These are phyloP conservation scores for Stagonosporopsis cucurbitacearum DNA, from an alignment of 2,329 filamentous ascomycete genomes.

Conservation along the genomic window DNA sequence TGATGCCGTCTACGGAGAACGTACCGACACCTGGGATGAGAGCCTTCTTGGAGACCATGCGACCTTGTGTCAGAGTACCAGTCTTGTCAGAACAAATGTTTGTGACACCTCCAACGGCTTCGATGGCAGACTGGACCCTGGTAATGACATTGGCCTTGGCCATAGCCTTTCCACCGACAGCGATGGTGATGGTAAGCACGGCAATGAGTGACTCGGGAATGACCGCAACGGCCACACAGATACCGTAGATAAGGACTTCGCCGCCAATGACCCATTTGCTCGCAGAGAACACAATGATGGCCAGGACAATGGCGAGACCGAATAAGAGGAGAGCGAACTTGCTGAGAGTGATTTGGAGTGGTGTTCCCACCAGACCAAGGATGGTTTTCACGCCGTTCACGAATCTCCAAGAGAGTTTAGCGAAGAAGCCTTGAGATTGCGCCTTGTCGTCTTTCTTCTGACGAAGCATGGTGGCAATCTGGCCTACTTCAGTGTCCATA, in stretches of 20 bases:
- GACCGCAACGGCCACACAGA: constrained; percentile 56
- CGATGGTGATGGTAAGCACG: constrained; percentile 71
- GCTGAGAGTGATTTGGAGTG: constrained; percentile 82
- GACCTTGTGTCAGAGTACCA: constrained; percentile 50
- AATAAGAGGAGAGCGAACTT: constrained; percentile 85
- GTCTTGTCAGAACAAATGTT: constrained; percentile 53
- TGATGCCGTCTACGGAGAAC: constrained; percentile 43
- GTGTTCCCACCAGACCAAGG: constrained; percentile 77
- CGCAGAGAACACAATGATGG: constrained; percentile 71
- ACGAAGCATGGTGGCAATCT: constrained; percentile 73
- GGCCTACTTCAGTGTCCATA: constrained; percentile 77
- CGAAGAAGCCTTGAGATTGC: constrained; percentile 56
- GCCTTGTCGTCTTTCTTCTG: constrained; percentile 61
- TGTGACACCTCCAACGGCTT: constrained; percentile 51
- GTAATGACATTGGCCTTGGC: constrained; percentile 51
- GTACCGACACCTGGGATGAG: constrained; percentile 46
- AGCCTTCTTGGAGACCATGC: constrained; percentile 50
- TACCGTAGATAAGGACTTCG: constrained; percentile 57
- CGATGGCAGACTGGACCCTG: constrained; percentile 48
- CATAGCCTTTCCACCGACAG: constrained; percentile 52
- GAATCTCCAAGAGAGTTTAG: constrained; percentile 37
- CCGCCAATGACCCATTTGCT: constrained; percentile 56
- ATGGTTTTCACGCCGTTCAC: constrained; percentile 55
- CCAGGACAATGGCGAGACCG: constrained; percentile 72
- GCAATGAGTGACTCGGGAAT: constrained; percentile 65